These are phyloP conservation scores for Populus ilicifolia DNA, from an alignment of 345 rosid genomes.

Conservation along the genomic window DNA sequence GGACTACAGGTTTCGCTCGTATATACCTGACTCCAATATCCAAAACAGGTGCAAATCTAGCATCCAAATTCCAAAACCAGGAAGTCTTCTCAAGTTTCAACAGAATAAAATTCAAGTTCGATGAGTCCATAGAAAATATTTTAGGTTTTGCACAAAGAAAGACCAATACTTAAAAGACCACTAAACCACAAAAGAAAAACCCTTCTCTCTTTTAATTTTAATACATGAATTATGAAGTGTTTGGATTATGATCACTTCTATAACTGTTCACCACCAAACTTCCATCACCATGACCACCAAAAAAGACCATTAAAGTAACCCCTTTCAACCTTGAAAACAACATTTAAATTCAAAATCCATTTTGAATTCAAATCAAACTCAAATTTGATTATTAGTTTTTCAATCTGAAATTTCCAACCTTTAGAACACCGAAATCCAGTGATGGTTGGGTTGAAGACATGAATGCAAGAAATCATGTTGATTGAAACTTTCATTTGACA, in stretches of 20 bases:
- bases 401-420: not conserved
- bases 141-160: not conserved
- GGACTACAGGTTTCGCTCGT: not conserved
- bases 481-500: not conserved
- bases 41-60: not conserved
- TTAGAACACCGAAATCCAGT: not conserved
- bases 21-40: not conserved
- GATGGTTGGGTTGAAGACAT: not conserved
- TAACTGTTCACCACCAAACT: not conserved
- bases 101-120: too few species aligned
- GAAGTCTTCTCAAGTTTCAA: too few species aligned
- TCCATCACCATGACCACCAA: not conserved
- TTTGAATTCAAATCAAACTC: too few species aligned
- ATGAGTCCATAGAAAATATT: not conserved
- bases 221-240: not conserved
- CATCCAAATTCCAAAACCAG: too few species aligned
- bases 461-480: not conserved
- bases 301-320: not conserved
- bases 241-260: not conserved
- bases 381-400: too few species aligned
- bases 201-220: not conserved
- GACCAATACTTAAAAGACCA: not conserved
- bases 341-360: too few species aligned
- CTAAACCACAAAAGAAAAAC: not conserved
- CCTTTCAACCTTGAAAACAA: not conserved